phyloP scores from a whole-genome alignment of 78 protist species.

The Paratrimastix pyriformis region DNA sequence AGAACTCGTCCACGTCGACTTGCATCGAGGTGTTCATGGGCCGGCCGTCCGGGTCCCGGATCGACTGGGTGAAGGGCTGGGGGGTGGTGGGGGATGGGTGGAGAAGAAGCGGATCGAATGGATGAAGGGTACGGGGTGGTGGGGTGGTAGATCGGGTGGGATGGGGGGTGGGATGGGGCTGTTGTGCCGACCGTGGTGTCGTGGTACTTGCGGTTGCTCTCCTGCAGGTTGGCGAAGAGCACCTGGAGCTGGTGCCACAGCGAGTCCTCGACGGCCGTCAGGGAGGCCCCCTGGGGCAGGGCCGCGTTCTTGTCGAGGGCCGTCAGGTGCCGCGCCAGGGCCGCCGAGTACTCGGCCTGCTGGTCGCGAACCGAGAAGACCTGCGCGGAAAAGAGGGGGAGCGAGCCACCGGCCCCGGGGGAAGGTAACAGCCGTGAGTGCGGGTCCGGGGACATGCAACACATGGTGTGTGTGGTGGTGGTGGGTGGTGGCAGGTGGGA shows the following conservation, averaged over 20 bases:
- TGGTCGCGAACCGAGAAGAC: not conserved
- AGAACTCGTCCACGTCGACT: slow-evolving; percentile 67
- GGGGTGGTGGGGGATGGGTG: too few species aligned
- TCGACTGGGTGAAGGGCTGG: slow-evolving; percentile 7
- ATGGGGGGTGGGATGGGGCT: too few species aligned
- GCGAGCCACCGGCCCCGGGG: too few species aligned
- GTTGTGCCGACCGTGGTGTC: too few species aligned
- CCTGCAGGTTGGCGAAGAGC: slow-evolving; percentile 55
- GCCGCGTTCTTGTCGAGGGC: not conserved
- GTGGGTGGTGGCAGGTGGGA: too few species aligned
- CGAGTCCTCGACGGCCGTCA: not conserved
- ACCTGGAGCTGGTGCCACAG: slow-evolving; percentile 60
- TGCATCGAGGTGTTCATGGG: slow-evolving; percentile 20
- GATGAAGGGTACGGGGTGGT: too few species aligned
- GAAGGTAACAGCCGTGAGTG: too few species aligned
- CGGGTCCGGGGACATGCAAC: too few species aligned
- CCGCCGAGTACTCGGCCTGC: not conserved
- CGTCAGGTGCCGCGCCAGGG: not conserved
- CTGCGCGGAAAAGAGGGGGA: not conserved
- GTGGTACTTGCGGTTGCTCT: slow-evolving; percentile 30
- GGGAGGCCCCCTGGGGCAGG: not conserved
- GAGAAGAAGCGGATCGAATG: too few species aligned
- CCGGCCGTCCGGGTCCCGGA: slow-evolving; percentile 9
- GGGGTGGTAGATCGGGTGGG: too few species aligned
- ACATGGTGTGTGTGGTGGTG: too few species aligned